Percentiles rank a stretch among this genome's conserved stretches.
These are phyloP conservation scores for Yamadazyma epiphylla DNA, from an alignment of 1,139 yeast species.

Conservation along the genomic window DNA sequence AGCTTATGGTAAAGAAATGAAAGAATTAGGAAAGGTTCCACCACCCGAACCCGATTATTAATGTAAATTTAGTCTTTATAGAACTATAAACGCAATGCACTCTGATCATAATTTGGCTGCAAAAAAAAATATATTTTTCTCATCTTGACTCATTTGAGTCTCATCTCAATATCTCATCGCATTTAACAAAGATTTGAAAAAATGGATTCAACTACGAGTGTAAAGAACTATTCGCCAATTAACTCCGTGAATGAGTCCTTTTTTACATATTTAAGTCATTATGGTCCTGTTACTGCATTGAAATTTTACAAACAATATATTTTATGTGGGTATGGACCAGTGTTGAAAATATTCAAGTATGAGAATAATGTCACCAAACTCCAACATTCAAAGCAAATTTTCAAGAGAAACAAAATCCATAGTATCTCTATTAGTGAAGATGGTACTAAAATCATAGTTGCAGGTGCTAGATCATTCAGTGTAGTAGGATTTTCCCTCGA, in stretches of 20 bases:
- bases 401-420: conserved; percentile 75
- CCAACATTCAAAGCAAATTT: conserved; percentile 43
- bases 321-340: conserved; percentile 76
- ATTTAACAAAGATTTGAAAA: no score
- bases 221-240: conserved; percentile 3
- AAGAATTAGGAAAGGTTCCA: conserved; percentile 9
- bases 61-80: no score
- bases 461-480: conserved; percentile 74
- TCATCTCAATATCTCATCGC: conserved; percentile 4
- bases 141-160: no score
- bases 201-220: no score
- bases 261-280: conserved; percentile 34
- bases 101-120: no score
- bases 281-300: conserved; percentile 75
- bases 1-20: conserved; percentile 17
- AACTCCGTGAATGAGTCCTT: conserved; percentile 18
- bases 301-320: conserved; percentile 39
- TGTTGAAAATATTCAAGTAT: conserved; percentile 50
- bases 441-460: conserved; percentile 36
- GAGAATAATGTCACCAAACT: conserved; percentile 26
- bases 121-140: no score
- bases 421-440: conserved; percentile 47
- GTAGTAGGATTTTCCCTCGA: conserved; percentile 23
- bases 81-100: no score
- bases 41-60: conserved; percentile 14